phyloP scores from a whole-genome alignment of 352 stramenopile species.

The Phytophthora capsici region DNA sequence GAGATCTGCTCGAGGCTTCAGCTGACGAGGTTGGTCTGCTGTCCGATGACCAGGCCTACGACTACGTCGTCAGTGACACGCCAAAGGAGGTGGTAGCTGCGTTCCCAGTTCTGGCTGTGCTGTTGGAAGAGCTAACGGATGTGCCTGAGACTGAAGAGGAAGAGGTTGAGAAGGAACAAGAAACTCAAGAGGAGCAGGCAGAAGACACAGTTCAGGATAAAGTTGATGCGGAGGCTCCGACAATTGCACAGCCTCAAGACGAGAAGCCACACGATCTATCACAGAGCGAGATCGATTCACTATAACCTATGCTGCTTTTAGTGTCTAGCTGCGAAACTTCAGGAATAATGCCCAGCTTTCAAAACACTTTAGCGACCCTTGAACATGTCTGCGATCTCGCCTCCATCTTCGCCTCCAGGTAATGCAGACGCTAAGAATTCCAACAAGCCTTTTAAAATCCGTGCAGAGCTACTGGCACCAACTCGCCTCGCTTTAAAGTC shows the following conservation, averaged over 20 bases:
- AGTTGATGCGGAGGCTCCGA: neutral
- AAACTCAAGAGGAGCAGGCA: conserved; percentile 9
- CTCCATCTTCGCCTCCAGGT: no score
- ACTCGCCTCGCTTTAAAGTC: conserved; percentile 42
- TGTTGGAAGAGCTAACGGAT: conserved; percentile 50
- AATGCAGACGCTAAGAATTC: neutral
- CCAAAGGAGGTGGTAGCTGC: conserved; percentile 38
- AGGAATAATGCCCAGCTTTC: conserved; percentile 2
- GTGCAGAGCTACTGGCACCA: conserved; percentile 45
- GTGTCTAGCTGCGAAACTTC: conserved; percentile 1
- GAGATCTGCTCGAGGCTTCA: conserved; percentile 42
- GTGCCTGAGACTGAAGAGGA: conserved; percentile 21
- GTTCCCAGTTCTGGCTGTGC: conserved; percentile 32
- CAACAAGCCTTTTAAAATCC: conserved; percentile 49
- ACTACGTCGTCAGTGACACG: conserved; percentile 45
- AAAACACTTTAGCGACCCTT: neutral
- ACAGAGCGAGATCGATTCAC: conserved; percentile 16
- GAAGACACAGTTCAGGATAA: conserved; percentile 12
- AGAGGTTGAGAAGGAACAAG: conserved; percentile 8
- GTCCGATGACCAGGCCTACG: conserved; percentile 48
- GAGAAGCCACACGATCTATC: conserved; percentile 8
- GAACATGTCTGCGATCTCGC: no score
- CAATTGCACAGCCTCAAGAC: conserved; percentile 1
- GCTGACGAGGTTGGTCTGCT: conserved; percentile 50
- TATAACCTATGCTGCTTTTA: conserved; percentile 6